Evolutionary conservation across 2,329 filamentous ascomycete genomes (phyloP), one percentile per base, ranked within the genome.

Genomic region (Xylariaceae sp.): DNA sequence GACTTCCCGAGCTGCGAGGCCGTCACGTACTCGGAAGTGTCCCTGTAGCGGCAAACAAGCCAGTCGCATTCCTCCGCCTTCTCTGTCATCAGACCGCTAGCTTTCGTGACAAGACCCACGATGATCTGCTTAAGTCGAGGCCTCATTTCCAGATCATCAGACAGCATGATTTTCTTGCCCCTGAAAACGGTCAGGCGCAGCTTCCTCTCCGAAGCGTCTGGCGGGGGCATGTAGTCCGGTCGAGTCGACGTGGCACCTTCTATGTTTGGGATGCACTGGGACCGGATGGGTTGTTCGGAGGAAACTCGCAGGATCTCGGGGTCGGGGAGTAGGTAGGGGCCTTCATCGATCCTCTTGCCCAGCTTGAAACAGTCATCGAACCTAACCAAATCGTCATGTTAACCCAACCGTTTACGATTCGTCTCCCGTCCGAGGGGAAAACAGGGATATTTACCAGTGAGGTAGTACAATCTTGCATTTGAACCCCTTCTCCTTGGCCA

Each of bases 301-400:
- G 68, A 65, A 30, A 69, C 69, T 27, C 69, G 71, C n/a, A 95
- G 68, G 23, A 94, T 85, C 49, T 94, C 87, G 1, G 92, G 85
- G 49, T 97, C 73, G 2, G 92, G 92, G 1, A 97, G 72, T 14
- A 78, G 67, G 57, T 98, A 98, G 1, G 92, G 92, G 5, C 71
- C 68, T 60, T 98, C 92, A 51, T 87, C 84, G 51, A 98, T 96
- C 43, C 86, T 81, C 62, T 88, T 89, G 34, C 90, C 89, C 18
- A 98, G 77, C 62, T 86, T 92, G 51, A 98, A 76, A 63, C 92
- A 98, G 59, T 96, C 90, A 53, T 97, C 90, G 57, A 98, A 96
- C 88, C 85, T 89, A 28, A 28, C n/a, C 46, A n/a, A n/a, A n/a
- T n/a, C n/a, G n/a, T n/a, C n/a, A n/a, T n/a, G n/a, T n/a, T n/a